phyloP scores from a whole-genome alignment of 495 filamentous ascomycete species.

The Penicillium verhagenii region DNA sequence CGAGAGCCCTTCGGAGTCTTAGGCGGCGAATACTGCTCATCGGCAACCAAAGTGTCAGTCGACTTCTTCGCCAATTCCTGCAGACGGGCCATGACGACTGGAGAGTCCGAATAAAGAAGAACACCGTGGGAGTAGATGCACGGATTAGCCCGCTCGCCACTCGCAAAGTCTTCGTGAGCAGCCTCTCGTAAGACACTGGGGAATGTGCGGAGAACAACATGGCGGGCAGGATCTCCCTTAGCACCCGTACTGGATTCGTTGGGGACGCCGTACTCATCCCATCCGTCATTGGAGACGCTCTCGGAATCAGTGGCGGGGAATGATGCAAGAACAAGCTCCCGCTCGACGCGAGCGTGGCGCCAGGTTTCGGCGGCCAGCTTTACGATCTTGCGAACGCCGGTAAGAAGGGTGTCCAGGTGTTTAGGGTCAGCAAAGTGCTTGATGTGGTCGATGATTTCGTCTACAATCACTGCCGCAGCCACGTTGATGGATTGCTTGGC shows the following conservation, averaged over 20 bases:
- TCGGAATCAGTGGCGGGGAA: constrained; percentile 52
- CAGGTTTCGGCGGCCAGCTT: constrained; percentile 65
- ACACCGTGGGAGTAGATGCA: constrained; percentile 53
- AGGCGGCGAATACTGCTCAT: constrained; percentile 15
- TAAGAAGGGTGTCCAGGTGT: constrained; percentile 51
- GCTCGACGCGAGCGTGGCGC: constrained; percentile 61
- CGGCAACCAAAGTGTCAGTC: constrained; percentile 25
- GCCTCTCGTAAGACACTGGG: constrained; percentile 56
- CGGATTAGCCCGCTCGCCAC: constrained; percentile 36
- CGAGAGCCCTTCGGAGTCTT: constrained; percentile 14
- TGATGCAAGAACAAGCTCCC: constrained; percentile 56
- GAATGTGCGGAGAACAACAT: constrained; percentile 53
- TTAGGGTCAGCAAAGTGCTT: constrained; percentile 57
- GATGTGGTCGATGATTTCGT: constrained; percentile 59
- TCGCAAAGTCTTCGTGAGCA: constrained; percentile 52
- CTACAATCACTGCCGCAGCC: constrained; percentile 58
- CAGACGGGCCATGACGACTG: constrained; percentile 48
- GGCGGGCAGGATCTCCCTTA: constrained; percentile 32
- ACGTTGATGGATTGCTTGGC: constrained; percentile 62
- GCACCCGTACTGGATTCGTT: constrained; percentile 19
- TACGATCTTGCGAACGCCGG: constrained; percentile 55
- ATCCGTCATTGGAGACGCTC: constrained; percentile 39
- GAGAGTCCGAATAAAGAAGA: constrained; percentile 55
- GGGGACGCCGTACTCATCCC: constrained; percentile 43
- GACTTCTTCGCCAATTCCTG: constrained; percentile 48